A percentile compares a stretch with the other conserved stretches of the same genome.
phyloP scores from a whole-genome alignment of 73 alveolate species.

The Blepharisma japonicum region DNA sequence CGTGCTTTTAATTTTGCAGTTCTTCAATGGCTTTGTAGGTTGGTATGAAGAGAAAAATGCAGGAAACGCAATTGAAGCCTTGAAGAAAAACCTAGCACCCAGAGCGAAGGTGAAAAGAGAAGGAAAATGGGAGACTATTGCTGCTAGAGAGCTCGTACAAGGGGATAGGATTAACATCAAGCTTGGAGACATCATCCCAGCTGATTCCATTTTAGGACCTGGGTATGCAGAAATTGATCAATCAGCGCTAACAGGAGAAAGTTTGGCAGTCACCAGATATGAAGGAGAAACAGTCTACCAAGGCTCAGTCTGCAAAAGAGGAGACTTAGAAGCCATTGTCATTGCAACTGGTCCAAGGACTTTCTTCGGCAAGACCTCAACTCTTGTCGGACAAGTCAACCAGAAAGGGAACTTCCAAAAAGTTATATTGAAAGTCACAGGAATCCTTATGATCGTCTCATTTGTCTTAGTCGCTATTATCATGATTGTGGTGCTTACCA shows the following conservation, averaged over 20 bases:
- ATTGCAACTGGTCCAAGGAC: slow-evolving; percentile 34
- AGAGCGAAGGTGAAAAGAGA: slow-evolving; percentile 24
- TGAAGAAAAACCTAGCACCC: slow-evolving; percentile 7
- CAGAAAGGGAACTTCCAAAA: slow-evolving; percentile 31
- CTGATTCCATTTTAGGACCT: slow-evolving; percentile 41
- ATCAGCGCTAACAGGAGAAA: slow-evolving; percentile 27
- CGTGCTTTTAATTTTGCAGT: slow-evolving; percentile 22
- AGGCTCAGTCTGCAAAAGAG: slow-evolving; percentile 29
- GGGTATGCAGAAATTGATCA: slow-evolving; percentile 31
- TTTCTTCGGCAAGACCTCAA: slow-evolving; percentile 32
- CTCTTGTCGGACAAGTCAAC: slow-evolving; percentile 33
- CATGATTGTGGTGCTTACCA: slow-evolving; percentile 7
- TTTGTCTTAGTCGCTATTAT: slow-evolving; percentile 1
- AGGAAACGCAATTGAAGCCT: slow-evolving; percentile 29
- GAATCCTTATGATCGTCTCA: not conserved
- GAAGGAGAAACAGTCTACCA: slow-evolving; percentile 32
- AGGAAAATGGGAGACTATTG: slow-evolving; percentile 17
- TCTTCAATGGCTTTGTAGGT: slow-evolving; percentile 27
- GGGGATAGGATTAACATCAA: slow-evolving; percentile 21
- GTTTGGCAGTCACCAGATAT: slow-evolving; percentile 23
- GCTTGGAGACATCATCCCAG: slow-evolving; percentile 51
- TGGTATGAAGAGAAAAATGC: slow-evolving; percentile 32
- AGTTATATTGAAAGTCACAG: slow-evolving; percentile 5
- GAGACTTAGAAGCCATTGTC: slow-evolving; percentile 23
- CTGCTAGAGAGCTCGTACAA: not conserved